A percentile compares a stretch with the other conserved stretches of the same genome.
Conservation (phyloP, 305 asterid species). For the Fraxinus greggii region DNA sequence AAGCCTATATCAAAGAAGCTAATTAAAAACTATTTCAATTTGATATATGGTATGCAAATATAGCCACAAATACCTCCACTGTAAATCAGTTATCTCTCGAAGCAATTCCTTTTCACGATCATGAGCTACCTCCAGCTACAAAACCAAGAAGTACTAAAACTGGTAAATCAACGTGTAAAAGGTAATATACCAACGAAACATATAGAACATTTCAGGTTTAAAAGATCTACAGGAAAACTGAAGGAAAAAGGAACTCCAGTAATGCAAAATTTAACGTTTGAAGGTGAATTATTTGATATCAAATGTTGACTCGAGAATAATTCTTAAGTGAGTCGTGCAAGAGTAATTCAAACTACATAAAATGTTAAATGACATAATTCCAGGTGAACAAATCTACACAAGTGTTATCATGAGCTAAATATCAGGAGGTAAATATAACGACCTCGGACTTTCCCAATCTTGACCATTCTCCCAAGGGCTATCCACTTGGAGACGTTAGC, state of each 20-base stretch:
- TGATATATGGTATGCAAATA: not conserved
- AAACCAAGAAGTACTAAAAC: slow-evolving; percentile 2
- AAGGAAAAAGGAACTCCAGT: not conserved
- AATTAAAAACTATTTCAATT: not conserved
- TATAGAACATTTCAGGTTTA: not conserved
- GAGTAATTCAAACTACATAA: not conserved
- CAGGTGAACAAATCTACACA: not conserved
- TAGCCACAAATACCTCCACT: slow-evolving; percentile 55
- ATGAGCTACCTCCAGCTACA: slow-evolving; percentile 75
- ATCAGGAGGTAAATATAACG: not conserved
- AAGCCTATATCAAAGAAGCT: slow-evolving; percentile 27
- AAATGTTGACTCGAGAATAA: not conserved
- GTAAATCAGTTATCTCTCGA: slow-evolving; percentile 68
- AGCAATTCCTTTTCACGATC: slow-evolving; percentile 77
- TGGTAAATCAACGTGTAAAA: not conserved
- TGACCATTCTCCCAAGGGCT: not conserved
- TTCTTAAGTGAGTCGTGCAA: not conserved
- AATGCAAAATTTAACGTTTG: not conserved
- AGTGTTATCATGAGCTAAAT: not conserved
- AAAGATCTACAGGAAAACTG: not conserved
- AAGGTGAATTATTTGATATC: not conserved
- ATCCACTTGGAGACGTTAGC: not conserved
- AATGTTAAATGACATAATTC: not conserved
- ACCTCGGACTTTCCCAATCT: not conserved
- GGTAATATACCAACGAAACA: not conserved